Evolutionary conservation across 2,329 filamentous ascomycete species (phyloP).

Genomic region (Aureobasidium uvarum): DNA sequence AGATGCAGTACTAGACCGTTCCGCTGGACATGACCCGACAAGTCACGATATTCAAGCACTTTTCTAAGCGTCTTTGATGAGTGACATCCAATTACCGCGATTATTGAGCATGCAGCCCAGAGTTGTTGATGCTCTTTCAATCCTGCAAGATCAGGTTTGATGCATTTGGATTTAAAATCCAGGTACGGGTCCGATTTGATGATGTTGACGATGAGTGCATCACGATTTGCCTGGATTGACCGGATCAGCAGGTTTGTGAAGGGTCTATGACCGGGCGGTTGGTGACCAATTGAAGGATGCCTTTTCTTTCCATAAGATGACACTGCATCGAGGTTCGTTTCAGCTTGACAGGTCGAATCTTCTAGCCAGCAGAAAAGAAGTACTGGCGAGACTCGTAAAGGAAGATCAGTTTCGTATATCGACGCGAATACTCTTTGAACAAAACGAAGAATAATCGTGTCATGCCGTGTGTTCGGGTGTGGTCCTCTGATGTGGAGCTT

Average conservation of each 20-base stretch:
- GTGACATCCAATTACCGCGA: not conserved
- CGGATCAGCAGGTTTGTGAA: not conserved
- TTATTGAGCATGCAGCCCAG: not conserved
- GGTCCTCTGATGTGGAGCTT: not conserved
- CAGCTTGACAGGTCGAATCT: not conserved
- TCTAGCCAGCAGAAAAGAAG: not conserved
- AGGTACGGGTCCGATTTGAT: not conserved
- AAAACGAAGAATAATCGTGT: not conserved
- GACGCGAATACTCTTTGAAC: not conserved
- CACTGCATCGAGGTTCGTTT: conserved; percentile 2
- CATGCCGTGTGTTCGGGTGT: conserved; percentile 2
- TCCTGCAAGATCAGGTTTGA: not conserved
- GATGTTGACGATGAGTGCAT: not conserved
- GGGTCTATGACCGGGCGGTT: not conserved
- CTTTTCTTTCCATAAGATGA: not conserved
- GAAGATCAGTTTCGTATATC: not conserved
- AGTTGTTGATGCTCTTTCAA: not conserved
- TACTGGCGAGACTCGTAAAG: not conserved
- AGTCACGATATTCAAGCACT: not conserved
- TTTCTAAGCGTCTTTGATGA: not conserved
- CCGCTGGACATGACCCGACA: not conserved
- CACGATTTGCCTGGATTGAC: not conserved
- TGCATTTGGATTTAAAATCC: not conserved
- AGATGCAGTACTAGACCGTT: not conserved
- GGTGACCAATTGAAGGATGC: not conserved